phyloP scores from a whole-genome alignment of 441 rosid genomes.

The Gossypium trilobum region DNA sequence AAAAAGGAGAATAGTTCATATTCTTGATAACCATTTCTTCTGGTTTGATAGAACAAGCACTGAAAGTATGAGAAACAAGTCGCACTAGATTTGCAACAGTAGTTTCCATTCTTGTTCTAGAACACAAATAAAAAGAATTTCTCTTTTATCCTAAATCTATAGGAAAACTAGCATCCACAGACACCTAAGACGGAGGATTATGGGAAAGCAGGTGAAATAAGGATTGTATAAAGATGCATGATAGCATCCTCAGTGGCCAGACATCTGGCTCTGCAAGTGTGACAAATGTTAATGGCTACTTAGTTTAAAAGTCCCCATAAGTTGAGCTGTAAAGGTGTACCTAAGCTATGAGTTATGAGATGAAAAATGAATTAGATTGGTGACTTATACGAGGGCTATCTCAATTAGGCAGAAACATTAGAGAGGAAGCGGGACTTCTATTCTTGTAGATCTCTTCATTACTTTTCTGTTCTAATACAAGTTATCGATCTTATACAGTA shows the following conservation, averaged over 20 bases:
- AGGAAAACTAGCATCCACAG: not conserved
- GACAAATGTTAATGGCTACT: not conserved
- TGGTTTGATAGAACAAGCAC: not conserved
- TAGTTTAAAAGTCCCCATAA: not conserved
- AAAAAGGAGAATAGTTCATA: constrained; percentile 11
- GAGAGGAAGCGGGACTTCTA: not conserved
- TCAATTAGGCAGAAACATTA: not conserved
- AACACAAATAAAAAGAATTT: not conserved
- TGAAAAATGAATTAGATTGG: not conserved
- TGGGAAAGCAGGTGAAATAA: not conserved
- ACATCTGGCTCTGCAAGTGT: not conserved
- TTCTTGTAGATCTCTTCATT: not conserved
- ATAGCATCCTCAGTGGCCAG: not conserved
- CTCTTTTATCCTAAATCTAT: not conserved
- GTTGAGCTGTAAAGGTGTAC: constrained; percentile 13
- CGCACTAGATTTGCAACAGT: not conserved
- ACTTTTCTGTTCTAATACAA: not conserved
- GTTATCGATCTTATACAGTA: not conserved
- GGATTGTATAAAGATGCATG: not conserved
- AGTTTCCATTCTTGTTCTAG: constrained; percentile 4
- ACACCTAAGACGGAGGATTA: not conserved
- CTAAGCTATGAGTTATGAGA: not conserved
- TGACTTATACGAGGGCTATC: not conserved
- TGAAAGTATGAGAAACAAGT: not conserved
- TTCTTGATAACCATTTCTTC: not conserved